phyloP scores from a whole-genome alignment of 192 early-diverging fungal genomes.

The Allomyces arbusculus region DNA sequence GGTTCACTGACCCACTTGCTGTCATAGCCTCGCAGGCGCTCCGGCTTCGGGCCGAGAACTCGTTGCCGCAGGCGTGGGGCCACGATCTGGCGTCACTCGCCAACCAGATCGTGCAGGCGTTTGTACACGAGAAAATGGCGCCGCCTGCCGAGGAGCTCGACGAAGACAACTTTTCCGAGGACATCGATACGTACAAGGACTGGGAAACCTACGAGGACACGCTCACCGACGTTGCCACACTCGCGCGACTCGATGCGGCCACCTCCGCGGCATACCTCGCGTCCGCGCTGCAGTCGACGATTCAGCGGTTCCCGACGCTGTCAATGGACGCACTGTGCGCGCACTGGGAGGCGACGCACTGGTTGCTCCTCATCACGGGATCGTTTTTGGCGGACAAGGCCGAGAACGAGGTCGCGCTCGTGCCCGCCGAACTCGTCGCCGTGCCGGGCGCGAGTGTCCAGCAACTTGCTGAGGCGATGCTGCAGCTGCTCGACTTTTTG shows the following conservation, averaged over 20 bases:
- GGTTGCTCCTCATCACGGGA: not conserved
- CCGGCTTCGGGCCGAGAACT: not conserved
- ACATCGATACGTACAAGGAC: not conserved
- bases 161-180: not conserved
- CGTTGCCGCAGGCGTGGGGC: not conserved
- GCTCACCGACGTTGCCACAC: not conserved
- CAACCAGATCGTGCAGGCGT: not conserved
- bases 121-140: not conserved
- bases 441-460: not conserved
- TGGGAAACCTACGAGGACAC: not conserved
- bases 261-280: not conserved
- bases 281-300: not conserved
- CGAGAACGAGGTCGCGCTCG: not conserved
- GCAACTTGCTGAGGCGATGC: not conserved
- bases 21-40: not conserved
- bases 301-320: not conserved
- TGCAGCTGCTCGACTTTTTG: not conserved
- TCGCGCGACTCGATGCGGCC: not conserved
- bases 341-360: not conserved
- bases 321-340: not conserved
- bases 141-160: not conserved
- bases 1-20: not conserved
- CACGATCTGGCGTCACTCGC: not conserved
- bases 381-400: not conserved
- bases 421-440: not conserved